Evolutionary conservation across 176 grass and related monocot species (phyloP).

Genomic region (Thalia dealbata): DNA sequence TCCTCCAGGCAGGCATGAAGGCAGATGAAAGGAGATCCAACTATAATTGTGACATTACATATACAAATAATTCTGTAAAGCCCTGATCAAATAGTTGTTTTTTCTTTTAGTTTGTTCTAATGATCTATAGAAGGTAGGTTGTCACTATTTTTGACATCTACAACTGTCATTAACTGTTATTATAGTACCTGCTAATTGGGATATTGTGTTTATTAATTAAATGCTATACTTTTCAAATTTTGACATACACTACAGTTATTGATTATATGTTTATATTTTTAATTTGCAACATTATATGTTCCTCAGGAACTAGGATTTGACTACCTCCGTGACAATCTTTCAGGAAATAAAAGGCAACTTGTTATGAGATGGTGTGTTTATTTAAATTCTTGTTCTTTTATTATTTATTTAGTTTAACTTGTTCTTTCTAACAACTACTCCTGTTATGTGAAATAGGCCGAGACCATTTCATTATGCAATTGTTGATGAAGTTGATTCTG

Average conservation of each 20-base stretch:
- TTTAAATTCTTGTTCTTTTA: not conserved
- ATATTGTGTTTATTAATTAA: not conserved
- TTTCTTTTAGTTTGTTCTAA: not conserved
- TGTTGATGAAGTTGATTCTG: constrained; percentile 94
- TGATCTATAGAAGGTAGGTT: not conserved
- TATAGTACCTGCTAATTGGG: not conserved
- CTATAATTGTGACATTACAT: constrained; percentile 87
- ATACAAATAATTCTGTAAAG: constrained; percentile 90
- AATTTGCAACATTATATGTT: constrained; percentile 26
- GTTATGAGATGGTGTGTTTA: constrained; percentile 87
- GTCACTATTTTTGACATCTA: not conserved
- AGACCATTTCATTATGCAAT: constrained; percentile 89
- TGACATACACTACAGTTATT: too few species aligned
- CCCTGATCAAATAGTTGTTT: not conserved
- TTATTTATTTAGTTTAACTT: not conserved
- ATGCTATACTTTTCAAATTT: not conserved
- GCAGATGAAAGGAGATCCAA: constrained; percentile 64
- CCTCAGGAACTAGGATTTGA: constrained; percentile 94
- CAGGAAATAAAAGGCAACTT: constrained; percentile 56
- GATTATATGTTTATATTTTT: constrained; percentile 6
- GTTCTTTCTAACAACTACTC: not conserved
- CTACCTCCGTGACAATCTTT: constrained; percentile 86
- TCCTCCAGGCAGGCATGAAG: constrained; percentile 50
- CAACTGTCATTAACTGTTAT: not conserved
- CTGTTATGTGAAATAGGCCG: constrained; percentile 35